Base-by-base conservation (phyloP, 345 rosid genomes). In the Hirschfeldia incana region DNA sequence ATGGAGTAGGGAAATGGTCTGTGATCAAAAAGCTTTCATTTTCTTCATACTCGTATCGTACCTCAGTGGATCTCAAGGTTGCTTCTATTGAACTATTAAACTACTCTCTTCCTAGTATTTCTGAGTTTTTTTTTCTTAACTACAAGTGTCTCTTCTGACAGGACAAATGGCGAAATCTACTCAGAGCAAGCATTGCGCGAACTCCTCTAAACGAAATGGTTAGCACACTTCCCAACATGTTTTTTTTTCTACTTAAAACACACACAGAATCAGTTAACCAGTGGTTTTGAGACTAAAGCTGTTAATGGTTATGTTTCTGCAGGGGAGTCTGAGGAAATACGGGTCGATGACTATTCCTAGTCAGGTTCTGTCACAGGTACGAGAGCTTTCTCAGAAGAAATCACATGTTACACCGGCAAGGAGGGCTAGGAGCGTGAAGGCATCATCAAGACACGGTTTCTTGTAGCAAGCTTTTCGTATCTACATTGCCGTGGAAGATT, bases 101-200 rank as follows among this genome's bases (percentile, higher is more conserved):
- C 33, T 29, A 37, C 12, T 37, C 27, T 65, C 51, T 65, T 39
- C 13, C 33, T 16, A 26, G 1, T 10, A 13, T 17, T 44, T 11
- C 33, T 61, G 33, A 21, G 36, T 13, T 17, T 16, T 26, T 6
- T 33, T 70, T 30, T 36, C 8, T 30, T 9, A 73, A 59, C 30
- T 27, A 27, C 42, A 60, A 46, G 1, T 46, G 73, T 66, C 65
- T 83, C 79, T 69, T 63, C 2, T 55, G 65, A 32, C 63, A 92
- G 98, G 99, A 92, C 84, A 95, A 95, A 73, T 95, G 99, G 99
- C 84, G 97, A 82, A 95, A 92, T 88, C 76, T 95, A 76, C 90
- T 87, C 74, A 95, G 86, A 86, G 97, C 98, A 57, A 87, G 94
- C 88, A 84, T 87, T 81, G 81, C 94, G 36, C 89, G 86, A 64